Evolutionary conservation across 2,329 filamentous ascomycete genomes (phyloP).

Genomic region (Colletotrichum falcatum): DNA sequence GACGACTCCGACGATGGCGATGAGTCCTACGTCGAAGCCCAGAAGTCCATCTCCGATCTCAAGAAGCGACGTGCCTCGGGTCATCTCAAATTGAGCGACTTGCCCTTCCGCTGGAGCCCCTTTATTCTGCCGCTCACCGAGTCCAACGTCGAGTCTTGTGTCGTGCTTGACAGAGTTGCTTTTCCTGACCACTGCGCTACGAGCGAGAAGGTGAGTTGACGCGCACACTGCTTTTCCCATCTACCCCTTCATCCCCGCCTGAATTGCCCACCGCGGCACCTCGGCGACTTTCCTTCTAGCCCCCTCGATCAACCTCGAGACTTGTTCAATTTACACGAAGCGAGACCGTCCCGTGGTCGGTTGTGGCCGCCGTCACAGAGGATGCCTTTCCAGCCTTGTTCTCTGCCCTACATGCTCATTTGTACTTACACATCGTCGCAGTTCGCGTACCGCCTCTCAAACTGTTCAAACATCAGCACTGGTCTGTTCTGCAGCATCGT

Average conservation of each 20-base stretch:
- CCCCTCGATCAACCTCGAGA: background rate
- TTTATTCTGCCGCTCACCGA: constrained; percentile 79
- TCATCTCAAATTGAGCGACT: constrained; percentile 55
- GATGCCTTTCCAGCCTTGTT: background rate
- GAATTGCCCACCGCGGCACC: background rate
- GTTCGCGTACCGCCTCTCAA: constrained; percentile 81
- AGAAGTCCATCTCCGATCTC: constrained; percentile 55
- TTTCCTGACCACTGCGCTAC: constrained; percentile 64
- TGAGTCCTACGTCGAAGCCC: constrained; percentile 51
- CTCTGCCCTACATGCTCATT: background rate
- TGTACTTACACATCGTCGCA: constrained; percentile 50
- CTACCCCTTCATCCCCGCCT: background rate
- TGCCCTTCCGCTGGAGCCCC: constrained; percentile 74
- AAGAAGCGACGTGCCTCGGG: constrained; percentile 52
- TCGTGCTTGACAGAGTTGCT: constrained; percentile 66
- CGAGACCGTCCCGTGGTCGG: background rate
- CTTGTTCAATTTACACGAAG: background rate
- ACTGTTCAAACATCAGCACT: constrained; percentile 80
- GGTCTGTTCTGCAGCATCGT: constrained; percentile 81
- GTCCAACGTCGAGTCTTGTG: constrained; percentile 71
- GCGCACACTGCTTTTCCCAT: background rate
- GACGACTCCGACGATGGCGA: constrained; percentile 56
- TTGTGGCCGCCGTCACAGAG: background rate
- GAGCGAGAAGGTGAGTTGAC: constrained; percentile 63
- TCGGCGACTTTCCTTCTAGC: too few species aligned